These are phyloP conservation scores for Nepenthes alata DNA, from an alignment of 179 eudicot genomes.

Conservation along the genomic window DNA sequence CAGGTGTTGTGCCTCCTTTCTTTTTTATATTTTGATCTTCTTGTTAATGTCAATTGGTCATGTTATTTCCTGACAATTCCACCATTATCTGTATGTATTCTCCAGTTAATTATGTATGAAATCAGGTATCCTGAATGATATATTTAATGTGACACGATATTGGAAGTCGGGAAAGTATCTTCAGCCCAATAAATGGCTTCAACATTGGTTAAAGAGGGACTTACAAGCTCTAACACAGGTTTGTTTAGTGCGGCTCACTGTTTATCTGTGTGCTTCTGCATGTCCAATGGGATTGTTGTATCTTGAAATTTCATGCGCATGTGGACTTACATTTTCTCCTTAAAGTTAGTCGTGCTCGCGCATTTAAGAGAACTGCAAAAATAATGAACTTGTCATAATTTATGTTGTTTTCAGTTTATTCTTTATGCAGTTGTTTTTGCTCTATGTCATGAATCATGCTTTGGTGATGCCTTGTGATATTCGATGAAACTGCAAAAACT, in stretches of 20 bases:
- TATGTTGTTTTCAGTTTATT: too few relatives aligned
- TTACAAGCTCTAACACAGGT: slow-evolving; percentile 83
- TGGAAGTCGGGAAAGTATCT: slow-evolving; percentile 65
- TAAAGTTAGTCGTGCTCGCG: not conserved
- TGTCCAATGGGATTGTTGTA: not conserved
- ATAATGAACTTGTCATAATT: too few relatives aligned
- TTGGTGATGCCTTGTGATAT: too few relatives aligned
- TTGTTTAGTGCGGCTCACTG: slow-evolving; percentile 1
- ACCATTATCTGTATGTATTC: not conserved
- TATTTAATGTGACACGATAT: slow-evolving; percentile 38
- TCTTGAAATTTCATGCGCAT: not conserved
- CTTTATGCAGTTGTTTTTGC: too few relatives aligned
- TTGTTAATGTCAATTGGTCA: not conserved
- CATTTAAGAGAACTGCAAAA: too few relatives aligned
- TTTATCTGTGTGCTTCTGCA: not conserved
- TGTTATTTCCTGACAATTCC: not conserved
- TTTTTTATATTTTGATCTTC: not conserved
- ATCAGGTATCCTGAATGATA: slow-evolving; percentile 27
- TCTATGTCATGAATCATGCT: too few relatives aligned
- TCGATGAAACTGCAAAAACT: not conserved
- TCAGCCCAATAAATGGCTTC: slow-evolving; percentile 47
- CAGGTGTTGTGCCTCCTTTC: slow-evolving; percentile 24
- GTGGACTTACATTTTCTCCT: not conserved
- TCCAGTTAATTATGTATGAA: slow-evolving; percentile 6
- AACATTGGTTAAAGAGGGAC: slow-evolving; percentile 74